Evolutionary conservation across 768 basidiomycete genomes (phyloP), one percentile per base, ranked within the genome.

Genomic region (Hygrophorus russula): DNA sequence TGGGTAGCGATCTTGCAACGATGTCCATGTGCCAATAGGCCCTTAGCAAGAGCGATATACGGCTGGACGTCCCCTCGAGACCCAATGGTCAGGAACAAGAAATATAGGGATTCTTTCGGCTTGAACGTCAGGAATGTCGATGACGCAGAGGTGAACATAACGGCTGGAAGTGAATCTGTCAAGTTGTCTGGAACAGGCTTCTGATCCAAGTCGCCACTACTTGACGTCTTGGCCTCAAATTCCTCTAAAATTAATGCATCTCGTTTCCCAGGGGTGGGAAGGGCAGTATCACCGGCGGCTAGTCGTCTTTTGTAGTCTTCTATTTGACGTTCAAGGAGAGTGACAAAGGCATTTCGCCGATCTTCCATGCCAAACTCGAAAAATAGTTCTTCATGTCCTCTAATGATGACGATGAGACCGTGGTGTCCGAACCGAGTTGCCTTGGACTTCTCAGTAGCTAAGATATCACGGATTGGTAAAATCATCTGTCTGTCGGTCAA

Each of bases 11-110:
- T 98, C 50, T 79, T 80, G 46, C 80, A 82, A 33, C 66, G 73
- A 61, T 99, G 94, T 0, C 94, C 94, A 59, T 94, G 88, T 4
- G 79, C 77, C 62, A 88, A 81, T 18, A 94, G 63, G 0, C 91
- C 93, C 60, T 93, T 96, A 17, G 88, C 87, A 7, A 99, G 70
- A 1, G 96, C 82, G 53, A 99, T 98, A 57, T 98, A 99, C 9
- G 94, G 94, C 60, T 99, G 94, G 7, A 98, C 96, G 58, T 99
- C 94, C 41, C 94, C 94, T 40, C 94, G 75, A 15, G 90, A 92
- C 5, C 94, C 94, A 51, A 99, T 96, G 1, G 94, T 97, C 49
- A 98, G 63, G 64, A 94, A 91, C 0, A 96, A 97, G 55, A 99
- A 88, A 52, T 79, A 82, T 47, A 99, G 63, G 2, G 86, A 68